Evolutionary conservation across 106 monocot species (phyloP).

Genomic region (Vanilla planifolia): DNA sequence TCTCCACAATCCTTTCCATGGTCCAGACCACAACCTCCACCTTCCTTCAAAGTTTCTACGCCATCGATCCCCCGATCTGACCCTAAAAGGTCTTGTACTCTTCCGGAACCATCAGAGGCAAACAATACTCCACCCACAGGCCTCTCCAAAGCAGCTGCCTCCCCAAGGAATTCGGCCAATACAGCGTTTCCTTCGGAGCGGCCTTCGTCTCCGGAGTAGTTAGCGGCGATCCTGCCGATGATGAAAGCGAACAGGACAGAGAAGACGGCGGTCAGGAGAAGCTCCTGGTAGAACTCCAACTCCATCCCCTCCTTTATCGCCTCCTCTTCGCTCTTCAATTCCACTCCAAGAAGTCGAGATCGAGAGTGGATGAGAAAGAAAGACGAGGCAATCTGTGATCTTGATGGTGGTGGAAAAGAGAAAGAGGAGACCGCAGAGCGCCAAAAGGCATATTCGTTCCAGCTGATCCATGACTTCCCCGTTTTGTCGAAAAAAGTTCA

Average conservation of each 20-base stretch:
- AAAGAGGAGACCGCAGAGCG: background rate
- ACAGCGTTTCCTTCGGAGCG: background rate
- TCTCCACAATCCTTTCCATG: background rate
- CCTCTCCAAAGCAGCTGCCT: background rate
- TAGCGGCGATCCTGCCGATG: constrained; percentile 28
- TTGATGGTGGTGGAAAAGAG: constrained; percentile 2
- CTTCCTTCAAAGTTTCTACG: background rate
- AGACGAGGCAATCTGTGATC: background rate
- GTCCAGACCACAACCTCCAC: background rate
- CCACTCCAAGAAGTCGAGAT: constrained; percentile 1
- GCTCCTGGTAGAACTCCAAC: constrained; percentile 45
- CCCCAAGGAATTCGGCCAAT: background rate
- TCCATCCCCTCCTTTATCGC: constrained; percentile 18
- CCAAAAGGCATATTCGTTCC: constrained; percentile 1
- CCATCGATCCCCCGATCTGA: background rate
- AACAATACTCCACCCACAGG: background rate
- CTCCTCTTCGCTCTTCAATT: constrained; percentile 10
- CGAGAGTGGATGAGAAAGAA: background rate
- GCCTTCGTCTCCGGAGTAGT: background rate
- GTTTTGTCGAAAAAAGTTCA: background rate
- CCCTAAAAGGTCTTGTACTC: background rate
- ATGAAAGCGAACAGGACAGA: constrained; percentile 44
- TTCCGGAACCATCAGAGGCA: background rate
- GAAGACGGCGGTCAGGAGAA: constrained; percentile 36
- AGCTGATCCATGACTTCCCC: background rate